Base-by-base conservation (phyloP, 2,329 filamentous ascomycete genomes). In the Trichoderma asperellum region DNA sequence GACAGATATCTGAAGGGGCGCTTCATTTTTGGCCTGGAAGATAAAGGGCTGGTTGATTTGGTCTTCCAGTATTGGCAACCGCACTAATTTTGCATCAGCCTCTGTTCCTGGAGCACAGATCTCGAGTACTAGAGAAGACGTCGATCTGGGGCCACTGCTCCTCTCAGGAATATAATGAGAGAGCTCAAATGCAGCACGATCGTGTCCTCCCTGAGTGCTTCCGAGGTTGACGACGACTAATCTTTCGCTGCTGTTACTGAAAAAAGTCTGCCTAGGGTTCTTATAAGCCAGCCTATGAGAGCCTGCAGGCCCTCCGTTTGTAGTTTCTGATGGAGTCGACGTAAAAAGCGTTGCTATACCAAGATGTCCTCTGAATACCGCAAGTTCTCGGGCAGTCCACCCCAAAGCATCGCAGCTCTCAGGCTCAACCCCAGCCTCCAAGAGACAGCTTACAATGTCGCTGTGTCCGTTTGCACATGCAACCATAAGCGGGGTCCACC, bases 301-400 rank as follows among this genome's bases (percentile, higher is more conserved):
- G 18, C 4, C 8, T 11, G 47, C 47, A 24, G 47, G 43, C 5
- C 35, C 29, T 29, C 43, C 12, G 8, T 40, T 43, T 14, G 5
- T 18, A 37, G 3, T 43, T 14, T n/a, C 40, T 24, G 40, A 11
- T 5, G 18, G 27, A 34, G 43, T 14, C 4, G 63, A 18, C 24
- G 66, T 5, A 16, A 72, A 65, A 6, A 75, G 66, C 16, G 70
- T 72, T 34, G 75, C 76, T 5, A 79, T 69, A 12, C 67, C 66
- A 2, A 79, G 71, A 66, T 79, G 76, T 8, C 79, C 79, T 62
- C 75, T 21, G 76, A 77, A 78, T 2, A 74, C 75, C 4, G 79
- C 78, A 63, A 78, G 73, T 52, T 81, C 79, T 70, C 75, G 75
- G 5, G 79, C 75, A 14, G 74, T 77, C 79, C 78, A 80, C 5